Base-by-base conservation (phyloP, 768 basidiomycete species). In the Tricholoma sp. region DNA sequence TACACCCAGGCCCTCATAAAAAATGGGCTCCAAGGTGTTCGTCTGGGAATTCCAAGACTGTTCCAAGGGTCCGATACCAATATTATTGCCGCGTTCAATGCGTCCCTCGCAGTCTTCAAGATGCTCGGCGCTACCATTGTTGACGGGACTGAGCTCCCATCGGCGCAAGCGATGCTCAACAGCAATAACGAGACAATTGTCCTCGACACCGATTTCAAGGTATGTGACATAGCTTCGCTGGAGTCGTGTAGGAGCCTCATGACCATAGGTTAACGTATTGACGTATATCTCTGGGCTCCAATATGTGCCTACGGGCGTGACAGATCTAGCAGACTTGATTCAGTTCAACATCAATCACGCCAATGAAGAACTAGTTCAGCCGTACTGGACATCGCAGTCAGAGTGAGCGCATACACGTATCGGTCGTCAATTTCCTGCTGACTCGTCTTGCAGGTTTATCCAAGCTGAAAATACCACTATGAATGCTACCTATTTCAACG, bases 101-200 rank as follows among this genome's bases (percentile, higher is more conserved):
- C 68, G 31, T 76, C 77, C 0, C 61, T 81, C 41, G 32, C 61
- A 12, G 71, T 70, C 0, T 67, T 82, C 10, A 63, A 67, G 34
- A 58, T 59, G 3, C 68, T 81, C 1, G 80, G 80, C 1, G 79
- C 79, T 0, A 76, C 78, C 1, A 71, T 88, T 4, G 73, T 87
- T 6, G 85, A 88, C 62, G 83, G 84, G 0, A 81, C 83, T 1
- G 82, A 86, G 56, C 68, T 88, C 13, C 79, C 83, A 0, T 79
- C 80, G 28, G 80, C 79, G 2, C 72, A 76, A 0, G 82, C 82
- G 53, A 75, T 83, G 10, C 61, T 74, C 17, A 57, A 61, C 2
- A 79, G 79, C 0, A 75, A 76, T 12, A 82, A 83, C 54, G 84
- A 87, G 64, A 79, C 73, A 0, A 66, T 81, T 13, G 85, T 86